Evolutionary conservation across 371 early-diverging fungal genomes (phyloP), one percentile per base, ranked within the genome.

Genomic region (Mortierella sp.): DNA sequence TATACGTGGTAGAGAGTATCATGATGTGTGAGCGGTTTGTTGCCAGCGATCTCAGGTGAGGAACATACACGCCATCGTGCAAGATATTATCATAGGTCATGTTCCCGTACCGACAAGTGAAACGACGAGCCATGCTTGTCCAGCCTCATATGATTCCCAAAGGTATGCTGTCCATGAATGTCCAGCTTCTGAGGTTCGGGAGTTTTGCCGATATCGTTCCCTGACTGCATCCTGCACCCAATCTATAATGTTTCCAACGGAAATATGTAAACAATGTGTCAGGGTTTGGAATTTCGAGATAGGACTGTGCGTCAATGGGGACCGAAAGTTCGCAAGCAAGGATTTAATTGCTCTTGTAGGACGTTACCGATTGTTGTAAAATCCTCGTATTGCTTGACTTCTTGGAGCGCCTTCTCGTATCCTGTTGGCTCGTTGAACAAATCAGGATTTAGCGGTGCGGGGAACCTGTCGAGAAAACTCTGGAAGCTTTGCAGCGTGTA

Each of bases 71-170:
- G 10, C 24, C 14, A 21, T 24, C 32, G 35, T 7, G 4, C 38
- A 41, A 41, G 21, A 0, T 24, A 68, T 7, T 68, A 0, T 4
- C 43, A 21, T 0, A 24, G 18, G 38, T 68, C 21, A 29, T 51
- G 21, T 27, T 41, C 38, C 27, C 87, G 55, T 90, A 92, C 94
- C 97, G 51, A 96, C 96, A 24, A 96, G 77, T 4, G 93, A 89
- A 6, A 97, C 93, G 8, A 98, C 95, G 44, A 97, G 87, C 98
- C 98, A 98, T 0, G 97, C 94, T 83, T 97, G 97, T 12, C 91
- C 87, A 1, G 96, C 92, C 83, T 98, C 98, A 82, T 92, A 94
- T 3, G 90, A 90, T 35, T 93, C 87, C 43, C 85, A 78, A 70
- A 94, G 80, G 89, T 92, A 91, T 0, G 92, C 93, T 43, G 88